Evolutionary conservation across 2,329 filamentous ascomycete species (phyloP).

Genomic region (Botrytis elliptica): DNA sequence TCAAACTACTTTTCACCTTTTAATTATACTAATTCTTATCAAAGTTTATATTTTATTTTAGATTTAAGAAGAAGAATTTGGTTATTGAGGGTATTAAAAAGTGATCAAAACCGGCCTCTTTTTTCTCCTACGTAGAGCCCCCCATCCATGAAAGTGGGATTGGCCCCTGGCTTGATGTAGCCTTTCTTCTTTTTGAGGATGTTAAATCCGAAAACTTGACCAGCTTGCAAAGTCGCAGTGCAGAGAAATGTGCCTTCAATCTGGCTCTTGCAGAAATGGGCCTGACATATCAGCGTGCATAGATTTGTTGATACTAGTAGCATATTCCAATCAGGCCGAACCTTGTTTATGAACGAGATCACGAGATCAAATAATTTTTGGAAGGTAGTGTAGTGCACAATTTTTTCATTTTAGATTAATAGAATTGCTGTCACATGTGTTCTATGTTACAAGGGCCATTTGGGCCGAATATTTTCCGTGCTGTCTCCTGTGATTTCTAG

Average conservation of each 20-base stretch:
- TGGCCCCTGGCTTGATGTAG: neutral
- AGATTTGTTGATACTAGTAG: neutral
- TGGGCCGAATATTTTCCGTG: conserved; percentile 14
- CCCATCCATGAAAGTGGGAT: conserved; percentile 1
- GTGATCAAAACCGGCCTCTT: no score
- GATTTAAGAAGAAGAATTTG: no score
- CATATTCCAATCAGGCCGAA: neutral
- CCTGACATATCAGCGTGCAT: neutral
- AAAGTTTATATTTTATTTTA: no score
- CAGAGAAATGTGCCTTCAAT: neutral
- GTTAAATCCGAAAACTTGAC: neutral
- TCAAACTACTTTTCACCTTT: no score
- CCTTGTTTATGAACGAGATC: neutral
- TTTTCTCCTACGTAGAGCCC: no score
- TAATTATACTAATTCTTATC: no score
- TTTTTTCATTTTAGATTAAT: neutral
- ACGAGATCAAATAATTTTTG: neutral
- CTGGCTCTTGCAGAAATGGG: neutral
- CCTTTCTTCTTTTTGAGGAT: neutral
- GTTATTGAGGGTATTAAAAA: no score
- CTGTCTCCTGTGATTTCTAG: neutral
- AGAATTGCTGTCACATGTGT: conserved; percentile 12
- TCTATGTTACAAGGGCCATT: conserved; percentile 21
- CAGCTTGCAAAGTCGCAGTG: neutral
- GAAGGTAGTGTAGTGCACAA: neutral